Base-by-base conservation (phyloP, 805 yeast species). In the Suhomyces sp. region DNA sequence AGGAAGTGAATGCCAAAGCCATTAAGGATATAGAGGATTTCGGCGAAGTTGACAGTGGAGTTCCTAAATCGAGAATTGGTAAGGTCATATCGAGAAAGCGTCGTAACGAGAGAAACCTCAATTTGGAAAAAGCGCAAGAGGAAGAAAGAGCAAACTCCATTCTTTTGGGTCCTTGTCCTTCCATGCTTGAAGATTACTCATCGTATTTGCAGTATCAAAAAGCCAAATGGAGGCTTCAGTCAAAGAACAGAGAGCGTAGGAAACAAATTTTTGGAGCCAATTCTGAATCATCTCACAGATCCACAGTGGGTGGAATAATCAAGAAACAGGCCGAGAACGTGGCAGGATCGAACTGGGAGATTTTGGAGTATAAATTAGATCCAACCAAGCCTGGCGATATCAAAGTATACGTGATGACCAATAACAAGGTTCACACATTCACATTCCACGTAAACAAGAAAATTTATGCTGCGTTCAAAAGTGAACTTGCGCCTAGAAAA, bases 181-280 rank as follows among this genome's bases (percentile, higher is more conserved):
- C 84, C 6, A 85, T 87, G 68, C 70, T 74, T 0, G 85, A 75
- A 12, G 91, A 88, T 60, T 88, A 88, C 68, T 79, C 66, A 15
- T 86, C 80, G 0, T 88, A 87, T 73, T 73, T 94, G 54, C 70
- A 72, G 29, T 88, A 88, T 62, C 93, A 88, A 68, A 91, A 93
- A 67, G 79, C 84, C n/a, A 89, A 89, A 64, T 94, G 99, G 99
- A 81, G 73, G 47, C 73, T 83, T 10, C 96, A 90, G 65, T 79
- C 81, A n/a, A 81, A 82, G 56, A 87, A 86, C 54, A 79, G 90
- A 60, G 80, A 78, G 50, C 81, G 96, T 62, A 80, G 97, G 63
- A 78, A 78, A 51, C 85, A 84, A 57, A 69, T 96, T 24, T 93
- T 94, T 74, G 99, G 99, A 36, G 75, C 77, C 29, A 73, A 79